Percentiles rank a stretch among this genome's conserved stretches.
These are phyloP conservation scores for Chrysoporthe deuterocubensis DNA, from an alignment of 2,329 filamentous ascomycete species.

Conservation along the genomic window DNA sequence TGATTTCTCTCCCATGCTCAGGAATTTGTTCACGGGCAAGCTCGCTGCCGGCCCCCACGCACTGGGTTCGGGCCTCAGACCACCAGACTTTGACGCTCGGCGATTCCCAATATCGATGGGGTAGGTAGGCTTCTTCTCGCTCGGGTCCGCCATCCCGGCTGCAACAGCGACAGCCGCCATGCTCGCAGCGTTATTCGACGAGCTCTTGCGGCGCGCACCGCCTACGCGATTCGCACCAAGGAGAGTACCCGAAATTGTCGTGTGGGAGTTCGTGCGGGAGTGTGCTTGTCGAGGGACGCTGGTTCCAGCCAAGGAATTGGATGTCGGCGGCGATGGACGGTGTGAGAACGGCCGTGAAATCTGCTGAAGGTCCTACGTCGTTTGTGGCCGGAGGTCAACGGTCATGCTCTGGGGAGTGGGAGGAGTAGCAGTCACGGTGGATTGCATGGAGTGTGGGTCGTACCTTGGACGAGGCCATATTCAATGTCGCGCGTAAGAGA, in stretches of 20 bases:
- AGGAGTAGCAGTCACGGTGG: constrained; percentile 33
- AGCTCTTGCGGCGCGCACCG: constrained; percentile 87
- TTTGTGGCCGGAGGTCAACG: constrained; percentile 44
- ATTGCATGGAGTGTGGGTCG: constrained; percentile 30
- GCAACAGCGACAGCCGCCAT: constrained; percentile 77
- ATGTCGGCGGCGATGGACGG: constrained; percentile 60
- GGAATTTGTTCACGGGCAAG: constrained; percentile 63
- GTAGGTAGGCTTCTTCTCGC: constrained; percentile 55
- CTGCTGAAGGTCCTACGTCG: constrained; percentile 63
- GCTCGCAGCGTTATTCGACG: constrained; percentile 75
- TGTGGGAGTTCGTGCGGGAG: constrained; percentile 80
- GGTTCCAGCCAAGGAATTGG: constrained; percentile 60
- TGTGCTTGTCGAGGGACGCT: constrained; percentile 65
- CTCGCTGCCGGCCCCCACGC: constrained; percentile 56
- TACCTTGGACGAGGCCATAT: constrained; percentile 69
- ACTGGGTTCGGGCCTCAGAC: constrained; percentile 55
- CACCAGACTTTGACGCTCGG: constrained; percentile 69
- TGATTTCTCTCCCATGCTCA: constrained; percentile 50
- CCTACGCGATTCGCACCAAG: constrained; percentile 79
- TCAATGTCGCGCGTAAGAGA: constrained; percentile 38
- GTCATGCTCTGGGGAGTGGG: constrained; percentile 35
- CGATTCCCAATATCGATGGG: constrained; percentile 63
- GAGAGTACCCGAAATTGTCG: constrained; percentile 74
- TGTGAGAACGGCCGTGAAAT: constrained; percentile 70
- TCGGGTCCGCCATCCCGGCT: constrained; percentile 46